A percentile compares a stretch with the other conserved stretches of the same genome.
Evolutionary conservation across 208 protist genomes (phyloP).

Genomic region (Trypanosomatidae sp.): DNA sequence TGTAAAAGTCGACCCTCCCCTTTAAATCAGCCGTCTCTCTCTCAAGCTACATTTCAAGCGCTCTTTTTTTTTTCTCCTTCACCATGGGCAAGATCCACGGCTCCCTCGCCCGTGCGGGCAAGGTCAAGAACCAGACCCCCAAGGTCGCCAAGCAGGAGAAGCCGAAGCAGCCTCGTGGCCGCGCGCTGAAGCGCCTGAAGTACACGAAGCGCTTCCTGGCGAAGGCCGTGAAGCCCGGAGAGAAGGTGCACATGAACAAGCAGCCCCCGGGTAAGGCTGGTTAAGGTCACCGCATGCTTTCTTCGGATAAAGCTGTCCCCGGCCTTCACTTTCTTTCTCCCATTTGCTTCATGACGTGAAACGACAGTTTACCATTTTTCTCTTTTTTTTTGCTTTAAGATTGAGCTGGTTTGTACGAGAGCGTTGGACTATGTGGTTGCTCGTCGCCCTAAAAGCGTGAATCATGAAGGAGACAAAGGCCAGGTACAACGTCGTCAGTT

Average conservation of each 20-base stretch:
- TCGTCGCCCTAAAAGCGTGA: too few species aligned
- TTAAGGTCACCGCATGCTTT: constrained; percentile 29
- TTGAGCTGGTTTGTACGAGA: constrained; percentile 8
- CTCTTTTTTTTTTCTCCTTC: neutral
- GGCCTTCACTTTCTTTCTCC: neutral
- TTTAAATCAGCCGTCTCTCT: neutral
- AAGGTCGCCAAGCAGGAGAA: constrained; percentile 97
- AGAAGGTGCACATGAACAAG: constrained; percentile 95
- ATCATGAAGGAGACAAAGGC: neutral
- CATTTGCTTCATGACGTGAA: too few species aligned
- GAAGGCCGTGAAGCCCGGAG: constrained; percentile 90
- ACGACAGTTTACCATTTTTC: too few species aligned
- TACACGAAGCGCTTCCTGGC: constrained; percentile 98
- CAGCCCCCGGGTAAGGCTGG: constrained; percentile 90
- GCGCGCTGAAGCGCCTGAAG: constrained; percentile 97
- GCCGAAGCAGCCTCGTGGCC: constrained; percentile 93
- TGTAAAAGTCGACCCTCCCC: too few species aligned
- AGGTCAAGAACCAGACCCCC: constrained; percentile 98
- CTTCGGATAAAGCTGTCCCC: neutral
- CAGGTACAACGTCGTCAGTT: too few species aligned
- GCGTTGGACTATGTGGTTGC: constrained; percentile 8
- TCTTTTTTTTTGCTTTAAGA: neutral
- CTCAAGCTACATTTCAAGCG: too few species aligned
- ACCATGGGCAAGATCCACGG: constrained; percentile 98
- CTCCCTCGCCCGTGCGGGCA: constrained; percentile 97